A percentile compares a stretch with the other conserved stretches of the same genome.
These are phyloP conservation scores for Claviceps spartinae DNA, from an alignment of 2,329 filamentous ascomycete species.

Conservation along the genomic window DNA sequence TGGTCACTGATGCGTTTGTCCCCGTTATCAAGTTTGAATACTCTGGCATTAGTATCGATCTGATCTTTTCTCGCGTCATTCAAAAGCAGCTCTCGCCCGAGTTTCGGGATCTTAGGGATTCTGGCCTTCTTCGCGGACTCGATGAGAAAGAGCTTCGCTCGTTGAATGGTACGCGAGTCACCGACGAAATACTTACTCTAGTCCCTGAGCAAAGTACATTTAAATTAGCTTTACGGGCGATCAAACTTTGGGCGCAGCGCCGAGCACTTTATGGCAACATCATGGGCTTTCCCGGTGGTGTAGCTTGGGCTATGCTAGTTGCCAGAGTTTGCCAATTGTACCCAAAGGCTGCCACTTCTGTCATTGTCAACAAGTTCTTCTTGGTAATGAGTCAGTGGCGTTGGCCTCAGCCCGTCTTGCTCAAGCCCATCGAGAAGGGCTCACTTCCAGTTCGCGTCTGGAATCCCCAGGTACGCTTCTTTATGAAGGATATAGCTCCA, in stretches of 20 bases:
- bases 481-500: neutral
- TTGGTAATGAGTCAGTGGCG: constrained; percentile 80
- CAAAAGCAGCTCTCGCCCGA: constrained; percentile 55
- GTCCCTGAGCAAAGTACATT: constrained; percentile 88
- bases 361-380: constrained; percentile 90
- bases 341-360: constrained; percentile 77
- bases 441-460: constrained; percentile 75
- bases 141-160: constrained; percentile 79
- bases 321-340: constrained; percentile 93
- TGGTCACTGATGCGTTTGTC: constrained; percentile 82
- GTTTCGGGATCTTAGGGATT: constrained; percentile 63
- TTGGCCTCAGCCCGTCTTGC: constrained; percentile 85
- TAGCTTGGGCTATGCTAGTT: constrained; percentile 96
- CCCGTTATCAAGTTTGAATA: constrained; percentile 97
- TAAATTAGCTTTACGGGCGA: constrained; percentile 72
- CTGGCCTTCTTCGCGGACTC: constrained; percentile 69
- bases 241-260: constrained; percentile 92
- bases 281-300: constrained; percentile 89
- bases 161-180: constrained; percentile 87
- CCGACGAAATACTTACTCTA: constrained; percentile 76
- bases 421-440: constrained; percentile 77
- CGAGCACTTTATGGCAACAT: constrained; percentile 93
- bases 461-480: constrained; percentile 65
- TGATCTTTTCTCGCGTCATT: constrained; percentile 72
- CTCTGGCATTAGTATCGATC: constrained; percentile 80